Evolutionary conservation across 148 eudicot species (phyloP), one percentile per base, ranked within the genome.

Genomic region (Chenopodium formosanum): DNA sequence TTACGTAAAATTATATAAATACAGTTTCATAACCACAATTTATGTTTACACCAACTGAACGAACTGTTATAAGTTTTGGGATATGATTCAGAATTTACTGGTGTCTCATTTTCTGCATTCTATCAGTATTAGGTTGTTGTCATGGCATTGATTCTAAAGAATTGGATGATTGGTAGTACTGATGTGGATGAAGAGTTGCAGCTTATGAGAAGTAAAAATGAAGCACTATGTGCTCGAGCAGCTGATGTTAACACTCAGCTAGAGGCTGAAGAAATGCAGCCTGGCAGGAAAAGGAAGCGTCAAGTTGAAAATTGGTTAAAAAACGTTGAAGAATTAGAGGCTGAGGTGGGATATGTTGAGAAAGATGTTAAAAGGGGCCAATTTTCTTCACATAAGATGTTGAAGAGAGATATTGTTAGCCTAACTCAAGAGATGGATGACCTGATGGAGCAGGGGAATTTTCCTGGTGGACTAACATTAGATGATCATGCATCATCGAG

Each of bases 401-500:
- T 65, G 60, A 78, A 46, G 72, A 78, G 71, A 65, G 53, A 64
- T 48, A 78, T 78, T 25, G 11, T 64, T 4, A 78, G 58, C 58
- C 58, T 78, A 31, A 64, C 72, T 64, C 67, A 19, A 65, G 80
- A 78, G 58, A 34, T 78, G 16, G 23, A 65, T n/a, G 71, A 65
- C 44, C 70, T 78, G 19, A 64, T 78, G 72, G 72, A 37, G 70
- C 58, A 78, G 65, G 80, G 80, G 22, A 44, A 65, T 25, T 78
- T 78, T 78, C 9, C 71, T 65, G 72, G 80, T 65, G 72, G 72
- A 14, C 16, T 78, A 37, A 78, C 80, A 40, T 58, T 78, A 5
- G 67, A 78, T 64, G 80, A 78, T 65, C 80, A 78, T 78, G 80
- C 80, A 64, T 64, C 72, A 48, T 78, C 80, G 25, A 47, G 70